Percentiles rank a stretch among this genome's conserved stretches.
Conservation (phyloP, 2,329 filamentous ascomycete genomes). For the Sporothrix brasiliensis region DNA sequence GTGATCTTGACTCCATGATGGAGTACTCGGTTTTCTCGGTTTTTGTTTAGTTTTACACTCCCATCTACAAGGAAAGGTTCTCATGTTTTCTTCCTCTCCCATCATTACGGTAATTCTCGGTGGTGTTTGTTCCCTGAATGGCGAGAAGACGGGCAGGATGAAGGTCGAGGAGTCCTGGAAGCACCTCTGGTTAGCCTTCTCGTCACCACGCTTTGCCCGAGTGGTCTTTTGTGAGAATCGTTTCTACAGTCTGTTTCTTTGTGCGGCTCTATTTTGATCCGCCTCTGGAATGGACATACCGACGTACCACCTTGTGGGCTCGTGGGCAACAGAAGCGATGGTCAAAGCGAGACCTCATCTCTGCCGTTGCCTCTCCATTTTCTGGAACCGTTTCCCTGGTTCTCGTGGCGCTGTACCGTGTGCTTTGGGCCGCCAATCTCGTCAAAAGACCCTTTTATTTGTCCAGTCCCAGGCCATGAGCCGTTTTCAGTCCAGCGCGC, state of each 20-base stretch:
- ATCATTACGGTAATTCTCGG: neutral
- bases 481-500: neutral
- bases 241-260: neutral
- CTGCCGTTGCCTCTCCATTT: neutral
- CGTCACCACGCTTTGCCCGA: neutral
- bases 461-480: neutral
- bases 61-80: no score
- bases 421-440: conserved; percentile 6
- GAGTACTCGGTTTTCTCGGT: neutral
- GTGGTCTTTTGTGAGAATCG: neutral
- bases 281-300: no score
- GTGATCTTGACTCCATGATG: neutral
- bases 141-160: neutral
- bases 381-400: conserved; percentile 6
- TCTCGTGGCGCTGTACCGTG: conserved; percentile 5
- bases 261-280: no score
- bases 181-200: neutral
- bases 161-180: neutral
- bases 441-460: neutral
- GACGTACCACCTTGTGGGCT: conserved; percentile 3
- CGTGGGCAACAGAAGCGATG: conserved; percentile 6
- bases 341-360: neutral
- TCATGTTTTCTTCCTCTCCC: neutral
- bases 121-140: neutral
- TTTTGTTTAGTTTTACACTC: neutral